Base-by-base conservation (phyloP, 345 rosid species). In the Lepidium didymum region DNA sequence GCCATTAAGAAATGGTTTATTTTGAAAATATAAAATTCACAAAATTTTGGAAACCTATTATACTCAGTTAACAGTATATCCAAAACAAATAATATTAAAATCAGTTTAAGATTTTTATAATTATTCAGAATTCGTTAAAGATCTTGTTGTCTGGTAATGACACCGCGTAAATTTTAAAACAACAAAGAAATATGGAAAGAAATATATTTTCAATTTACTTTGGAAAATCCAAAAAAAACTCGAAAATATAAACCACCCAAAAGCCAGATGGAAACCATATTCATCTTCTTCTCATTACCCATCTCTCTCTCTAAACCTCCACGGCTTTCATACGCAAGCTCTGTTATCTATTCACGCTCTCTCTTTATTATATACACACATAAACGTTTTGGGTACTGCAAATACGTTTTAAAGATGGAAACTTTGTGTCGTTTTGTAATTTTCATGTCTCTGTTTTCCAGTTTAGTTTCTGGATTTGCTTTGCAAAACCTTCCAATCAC, bases 391-490 rank as follows among this genome's bases (percentile, higher is more conserved):
- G 12, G 7, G 9, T 35, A 62, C 53, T 16, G 3, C 19, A 29
- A 2, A 31, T 8, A 25, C 47, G 10, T 25, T 25, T 15, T 18
- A 14, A 67, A 72, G 55, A 84, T 81, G 85, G 85, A 63, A 14
- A 56, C 62, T 70, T 36, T 64, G 25, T 23, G 62, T 58, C 42
- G 73, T 77, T 67, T 78, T 37, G 52, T 91, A 4, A 37, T 75
- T 21, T 77, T 70, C 52, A 45, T 68, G 59, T 72, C 79, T 69
- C 58, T 79, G 40, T 60, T 80, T 8, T 75, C 77, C 56, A 83
- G 79, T 74, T 49, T 78, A 60, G 91, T 40, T 72, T 82, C 84
- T 72, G 96, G 97, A 75, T 62, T 68, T 33, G 77, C 82, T 70
- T 63, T 70, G 23, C 62, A 67, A 33, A 75, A 65, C 19, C 69